Evolutionary conservation across 768 basidiomycete species (phyloP), one percentile per base, ranked within the genome.

Genomic region (Ephemerocybe angulata): DNA sequence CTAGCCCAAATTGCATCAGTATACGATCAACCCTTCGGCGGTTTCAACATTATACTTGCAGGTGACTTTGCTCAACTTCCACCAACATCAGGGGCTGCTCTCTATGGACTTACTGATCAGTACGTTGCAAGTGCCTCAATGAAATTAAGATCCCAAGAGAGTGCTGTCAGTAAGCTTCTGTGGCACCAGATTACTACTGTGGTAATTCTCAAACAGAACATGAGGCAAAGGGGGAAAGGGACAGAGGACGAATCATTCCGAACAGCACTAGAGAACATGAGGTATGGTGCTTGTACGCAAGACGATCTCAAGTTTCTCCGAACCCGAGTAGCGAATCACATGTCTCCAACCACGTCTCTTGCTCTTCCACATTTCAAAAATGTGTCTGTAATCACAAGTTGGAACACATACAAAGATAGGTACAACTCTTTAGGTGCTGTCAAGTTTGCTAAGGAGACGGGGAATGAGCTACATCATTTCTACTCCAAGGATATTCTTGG

Each of bases 41-140:
- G 75, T 0, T 65, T 73, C 24, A 73, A 72, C 52, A 64, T 78
- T 42, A 71, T 78, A n/a, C 67, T 78, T 54, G 74, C 76, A 13
- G 76, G 76, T n/a, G 76, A 78, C 51, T 76, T 78, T 67, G 75
- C 72, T 1, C 76, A 80, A 43, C 56, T 78, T 0, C 73, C 73
- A 3, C 76, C 70, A 27, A 65, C 60, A 3, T 53, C 44, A 21
- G 65, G 67, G 0, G 30, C 47, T 52, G 31, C 56, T 5, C 42
- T 65, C 12, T 65, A 60, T 22, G 38, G 48, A 3, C 5, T 21
- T n/a, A 33, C 22, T n/a, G 38, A 52, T 56, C 22, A 25, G 22
- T 21, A 52, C 40, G 50, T 50, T 19, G 6, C 17, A 10, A 43
- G 35, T 35, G 13, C 54, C 12, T 27, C 11, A 4, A 53, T 41